Evolutionary conservation across 2,329 filamentous ascomycete species (phyloP), one percentile per base, ranked within the genome.

Genomic region (Phialophora chinensis): DNA sequence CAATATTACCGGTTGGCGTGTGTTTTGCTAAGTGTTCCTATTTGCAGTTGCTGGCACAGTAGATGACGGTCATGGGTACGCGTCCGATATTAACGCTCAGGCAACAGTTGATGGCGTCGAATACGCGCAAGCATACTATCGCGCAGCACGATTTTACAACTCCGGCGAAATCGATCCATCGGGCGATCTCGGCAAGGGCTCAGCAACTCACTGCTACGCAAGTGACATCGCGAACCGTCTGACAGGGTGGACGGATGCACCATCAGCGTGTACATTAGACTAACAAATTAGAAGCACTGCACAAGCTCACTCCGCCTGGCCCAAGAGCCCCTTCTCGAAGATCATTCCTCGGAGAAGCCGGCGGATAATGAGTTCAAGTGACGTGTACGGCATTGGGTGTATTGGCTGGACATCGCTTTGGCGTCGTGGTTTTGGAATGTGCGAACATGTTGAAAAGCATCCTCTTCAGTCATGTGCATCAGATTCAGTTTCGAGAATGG

Each of bases 141-240:
- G 74, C 55, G 79, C 76, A 23, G 78, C 79, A 7, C 72, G 79
- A 29, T 72, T 77, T 53, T 81, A 81, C 72, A 81, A 81, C 71
- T 80, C 79, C 0, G 79, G 79, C 38, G 74, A 73, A 0, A 71
- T 80, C 25, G 74, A 72, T 47, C 5, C 69, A 0, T 71, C 70
- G 4, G 73, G 73, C 0, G 78, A 81, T 64, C 73, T 81, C 20
- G 75, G 62, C 6, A 68, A 77, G 62, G 80, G 80, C 53, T 76
- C 82, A 72, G 71, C 73, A 3, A 84, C 82, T 20, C 78, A 79
- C 67, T 85, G 83, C 76, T 86, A 86, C 72, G 77, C 79, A 8
- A 79, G 76, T 20, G 84, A 86, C 68, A 76, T 86, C 68, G 84
- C 84, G 56, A 84, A 84, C 71, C 76, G 82, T 53, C 74, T 84